A percentile compares a stretch with the other conserved stretches of the same genome.
phyloP scores from a whole-genome alignment of 2,329 filamentous ascomycete species.

The Trichoderma oligosporum region DNA sequence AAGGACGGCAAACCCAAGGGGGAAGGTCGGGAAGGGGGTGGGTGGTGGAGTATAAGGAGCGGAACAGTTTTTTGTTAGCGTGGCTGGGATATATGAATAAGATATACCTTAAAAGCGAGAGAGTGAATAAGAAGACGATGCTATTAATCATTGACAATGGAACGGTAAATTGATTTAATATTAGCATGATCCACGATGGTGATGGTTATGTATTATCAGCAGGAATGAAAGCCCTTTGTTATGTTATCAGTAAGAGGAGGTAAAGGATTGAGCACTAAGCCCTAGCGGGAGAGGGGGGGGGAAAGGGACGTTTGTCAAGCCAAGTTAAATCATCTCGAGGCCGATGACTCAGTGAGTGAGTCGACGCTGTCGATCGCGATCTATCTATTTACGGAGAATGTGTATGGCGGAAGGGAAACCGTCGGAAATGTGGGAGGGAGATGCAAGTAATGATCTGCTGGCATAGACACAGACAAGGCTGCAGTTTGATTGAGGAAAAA shows the following conservation, averaged over 20 bases:
- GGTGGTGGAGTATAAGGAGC: constrained; percentile 1
- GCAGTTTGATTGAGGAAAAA: no score
- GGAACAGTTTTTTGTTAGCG: constrained; percentile 3
- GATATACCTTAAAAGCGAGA: neutral
- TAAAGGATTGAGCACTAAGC: no score
- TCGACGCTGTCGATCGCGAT: constrained; percentile 6
- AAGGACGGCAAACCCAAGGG: constrained; percentile 1
- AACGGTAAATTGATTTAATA: no score
- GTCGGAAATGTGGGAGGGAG: neutral
- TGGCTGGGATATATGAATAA: neutral
- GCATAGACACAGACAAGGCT: no score
- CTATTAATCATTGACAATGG: neutral
- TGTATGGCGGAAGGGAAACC: no score
- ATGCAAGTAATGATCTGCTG: constrained; percentile 11
- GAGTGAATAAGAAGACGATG: neutral
- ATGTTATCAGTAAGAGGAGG: no score
- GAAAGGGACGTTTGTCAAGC: constrained; percentile 9
- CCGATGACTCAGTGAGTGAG: constrained; percentile 14
- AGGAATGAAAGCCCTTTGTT: no score
- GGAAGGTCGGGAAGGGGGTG: neutral
- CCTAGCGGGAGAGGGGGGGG: neutral
- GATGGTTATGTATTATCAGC: no score
- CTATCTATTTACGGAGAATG: neutral
- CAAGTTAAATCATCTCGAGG: neutral
- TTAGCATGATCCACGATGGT: no score